Conservation (phyloP, 129 eudicot genomes). For the Escallonia herrerae region DNA sequence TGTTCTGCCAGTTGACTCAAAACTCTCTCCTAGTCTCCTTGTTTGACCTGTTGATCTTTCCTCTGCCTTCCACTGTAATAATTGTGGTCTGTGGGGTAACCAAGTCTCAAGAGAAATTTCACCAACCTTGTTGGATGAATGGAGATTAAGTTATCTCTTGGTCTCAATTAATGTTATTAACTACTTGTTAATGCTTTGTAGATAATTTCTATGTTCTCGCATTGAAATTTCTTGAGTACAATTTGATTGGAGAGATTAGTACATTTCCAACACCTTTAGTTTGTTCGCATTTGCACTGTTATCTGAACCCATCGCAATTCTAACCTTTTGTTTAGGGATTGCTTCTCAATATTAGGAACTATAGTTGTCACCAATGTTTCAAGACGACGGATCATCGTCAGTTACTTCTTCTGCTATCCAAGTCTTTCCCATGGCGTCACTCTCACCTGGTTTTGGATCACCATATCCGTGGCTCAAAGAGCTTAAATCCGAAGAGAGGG, state of each 20-base stretch:
- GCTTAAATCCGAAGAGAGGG: slow-evolving; percentile 95
- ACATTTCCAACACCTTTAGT: not conserved
- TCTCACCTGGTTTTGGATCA: slow-evolving; percentile 53
- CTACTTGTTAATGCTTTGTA: no score
- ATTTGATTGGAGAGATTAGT: not conserved
- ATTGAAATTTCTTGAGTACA: no score
- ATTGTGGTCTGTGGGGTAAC: not conserved
- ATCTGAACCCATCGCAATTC: not conserved
- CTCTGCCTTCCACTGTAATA: no score
- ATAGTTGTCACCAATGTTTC: slow-evolving; percentile 55
- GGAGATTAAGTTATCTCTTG: no score
- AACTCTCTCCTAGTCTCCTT: no score
- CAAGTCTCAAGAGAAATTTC: not conserved
- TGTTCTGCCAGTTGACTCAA: not conserved
- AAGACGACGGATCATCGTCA: slow-evolving; percentile 90
- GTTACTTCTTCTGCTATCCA: slow-evolving; percentile 82
- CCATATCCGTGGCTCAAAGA: slow-evolving; percentile 89
- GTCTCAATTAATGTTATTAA: no score
- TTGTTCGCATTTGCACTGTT: not conserved
- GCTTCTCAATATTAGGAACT: not conserved
- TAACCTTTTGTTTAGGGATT: no score
- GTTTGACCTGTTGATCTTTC: no score
- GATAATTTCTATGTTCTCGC: no score
- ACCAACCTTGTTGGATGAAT: not conserved
- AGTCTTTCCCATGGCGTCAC: slow-evolving; percentile 58